phyloP scores from a whole-genome alignment of 441 rosid species.

The Croton laevigatus region DNA sequence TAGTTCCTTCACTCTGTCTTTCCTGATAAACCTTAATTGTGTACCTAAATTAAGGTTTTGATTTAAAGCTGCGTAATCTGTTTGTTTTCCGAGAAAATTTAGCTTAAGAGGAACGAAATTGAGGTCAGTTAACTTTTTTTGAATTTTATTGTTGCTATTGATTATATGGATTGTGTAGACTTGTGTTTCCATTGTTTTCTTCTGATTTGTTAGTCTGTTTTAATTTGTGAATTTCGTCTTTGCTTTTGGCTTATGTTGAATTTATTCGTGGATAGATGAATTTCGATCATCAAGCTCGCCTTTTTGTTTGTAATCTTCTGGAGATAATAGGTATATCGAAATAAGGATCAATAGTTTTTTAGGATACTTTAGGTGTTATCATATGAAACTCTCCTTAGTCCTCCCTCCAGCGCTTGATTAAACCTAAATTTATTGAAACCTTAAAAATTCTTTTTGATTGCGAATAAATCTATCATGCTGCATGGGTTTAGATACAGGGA shows the following conservation, averaged over 20 bases:
- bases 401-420: not conserved
- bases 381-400: not conserved
- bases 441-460: not conserved
- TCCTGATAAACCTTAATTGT: no score
- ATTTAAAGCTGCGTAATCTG: not conserved
- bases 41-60: not conserved
- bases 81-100: not conserved
- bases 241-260: not conserved
- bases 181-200: not conserved
- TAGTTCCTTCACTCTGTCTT: not conserved
- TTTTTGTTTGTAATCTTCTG: not conserved
- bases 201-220: not conserved
- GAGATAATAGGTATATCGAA: not conserved
- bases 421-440: not conserved
- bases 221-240: not conserved
- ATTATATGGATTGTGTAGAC: not conserved
- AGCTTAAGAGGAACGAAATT: not conserved
- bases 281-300: not conserved
- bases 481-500: not conserved
- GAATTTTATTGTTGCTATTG: not conserved
- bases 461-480: no score
- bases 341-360: not conserved
- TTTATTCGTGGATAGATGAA: not conserved
- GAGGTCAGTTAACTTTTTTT: not conserved
- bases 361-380: not conserved